Base-by-base conservation (phyloP, 2,329 filamentous ascomycete genomes). In the Paecilomyces variotii region DNA sequence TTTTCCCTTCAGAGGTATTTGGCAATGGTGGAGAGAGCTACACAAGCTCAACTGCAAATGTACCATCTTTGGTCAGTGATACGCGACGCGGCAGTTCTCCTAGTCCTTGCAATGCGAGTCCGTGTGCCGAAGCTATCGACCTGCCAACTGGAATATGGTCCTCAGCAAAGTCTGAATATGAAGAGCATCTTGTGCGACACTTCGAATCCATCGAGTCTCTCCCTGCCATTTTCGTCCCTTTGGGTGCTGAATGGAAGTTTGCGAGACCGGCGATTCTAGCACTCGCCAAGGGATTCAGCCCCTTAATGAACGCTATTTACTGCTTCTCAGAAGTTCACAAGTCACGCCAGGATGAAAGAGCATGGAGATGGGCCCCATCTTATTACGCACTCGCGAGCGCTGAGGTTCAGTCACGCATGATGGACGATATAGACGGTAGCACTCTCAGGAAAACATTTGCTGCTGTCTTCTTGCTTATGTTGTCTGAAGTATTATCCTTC, bases 251-350 rank as follows among this genome's bases (percentile, higher is more conserved):
- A 54, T 73, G 71, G 71, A 67, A 67, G 49, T 70, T 70, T 59
- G 66, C 68, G 25, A 63, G 65, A 14, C 63, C 63, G 4, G 62
- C 65, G 1, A 64, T 72, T 2, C 45, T 70, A 6, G 58, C 62
- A 1, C 62, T 69, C 55, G 64, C 70, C 4, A 62, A 61, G 25
- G 65, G 64, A 19, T 71, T 62, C 53, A 62, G 57, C 50, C 61
- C 66, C 0, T 60, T 73, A 14, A 53, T 69, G 55, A 69, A 68
- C 60, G 68, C 68, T 4, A 45, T 73, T 12, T 72, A 71, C 34
- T 73, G 71, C 56, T 73, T 70, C 55, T 59, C 69, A n/a, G 71
- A 72, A 57, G 59, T 72, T 5, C 67, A 70, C 53, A 68, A 66
- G 60, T 63, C 69, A 0, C 61, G 62, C 54, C 53, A 56, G 28